Evolutionary conservation across 257 asterid genomes (phyloP).

Genomic region (Knoxia roxburghii): DNA sequence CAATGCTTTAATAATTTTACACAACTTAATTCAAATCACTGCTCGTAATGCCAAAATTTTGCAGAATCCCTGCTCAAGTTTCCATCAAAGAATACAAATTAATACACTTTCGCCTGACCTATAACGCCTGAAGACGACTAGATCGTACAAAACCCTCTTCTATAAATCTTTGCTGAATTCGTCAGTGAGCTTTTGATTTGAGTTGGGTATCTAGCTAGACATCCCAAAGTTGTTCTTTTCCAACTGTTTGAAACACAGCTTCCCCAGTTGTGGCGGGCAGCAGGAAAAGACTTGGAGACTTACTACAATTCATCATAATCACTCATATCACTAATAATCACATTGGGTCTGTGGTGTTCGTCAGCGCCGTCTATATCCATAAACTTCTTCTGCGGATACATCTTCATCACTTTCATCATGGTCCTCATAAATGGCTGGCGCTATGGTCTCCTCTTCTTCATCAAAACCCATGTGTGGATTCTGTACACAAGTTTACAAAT

Average conservation of each 20-base stretch:
- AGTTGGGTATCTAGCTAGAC: no score
- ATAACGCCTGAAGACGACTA: no score
- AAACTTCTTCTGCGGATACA: constrained; percentile 48
- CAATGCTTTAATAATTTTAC: no score
- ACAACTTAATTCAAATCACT: no score
- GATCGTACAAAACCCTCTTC: no score
- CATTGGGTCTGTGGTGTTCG: constrained; percentile 40
- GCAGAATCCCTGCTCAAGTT: no score
- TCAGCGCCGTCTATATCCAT: constrained; percentile 61
- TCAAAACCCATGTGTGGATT: constrained; percentile 49
- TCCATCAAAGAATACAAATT: no score
- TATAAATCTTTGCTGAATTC: no score
- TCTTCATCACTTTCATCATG: constrained; percentile 52
- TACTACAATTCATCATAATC: constrained; percentile 45
- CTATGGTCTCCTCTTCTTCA: constrained; percentile 32
- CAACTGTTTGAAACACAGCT: background rate
- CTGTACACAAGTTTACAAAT: constrained; percentile 25
- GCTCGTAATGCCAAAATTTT: no score
- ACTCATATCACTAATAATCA: constrained; percentile 40
- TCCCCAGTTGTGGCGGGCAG: no score
- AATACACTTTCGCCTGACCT: no score
- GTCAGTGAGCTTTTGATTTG: no score
- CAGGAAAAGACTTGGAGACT: background rate
- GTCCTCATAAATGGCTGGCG: constrained; percentile 61
- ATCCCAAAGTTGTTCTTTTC: background rate